Percentiles rank a stretch among this genome's conserved stretches.
These are phyloP conservation scores for Spergularia bocconei DNA, from an alignment of 148 eudicot genomes.

Conservation along the genomic window DNA sequence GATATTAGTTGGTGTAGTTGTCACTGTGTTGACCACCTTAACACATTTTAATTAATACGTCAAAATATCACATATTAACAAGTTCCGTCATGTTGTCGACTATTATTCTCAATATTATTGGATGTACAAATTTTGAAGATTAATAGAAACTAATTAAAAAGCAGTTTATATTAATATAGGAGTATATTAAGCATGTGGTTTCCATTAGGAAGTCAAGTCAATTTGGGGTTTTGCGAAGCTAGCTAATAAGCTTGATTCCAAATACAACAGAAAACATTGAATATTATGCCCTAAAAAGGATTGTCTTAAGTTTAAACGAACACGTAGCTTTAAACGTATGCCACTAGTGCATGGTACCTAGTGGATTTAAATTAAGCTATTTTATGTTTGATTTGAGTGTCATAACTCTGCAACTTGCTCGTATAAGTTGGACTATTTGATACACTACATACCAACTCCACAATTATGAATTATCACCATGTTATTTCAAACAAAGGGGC, in stretches of 20 bases:
- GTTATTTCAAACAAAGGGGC: constrained; percentile 8
- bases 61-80: too few relatives aligned
- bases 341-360: constrained; percentile 12
- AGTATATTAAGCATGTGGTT: constrained; percentile 5
- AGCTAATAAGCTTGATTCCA: constrained; percentile 3
- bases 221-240: constrained; percentile 4
- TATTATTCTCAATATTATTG: neutral
- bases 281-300: neutral
- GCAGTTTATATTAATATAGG: neutral
- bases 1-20: too few relatives aligned
- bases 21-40: too few relatives aligned
- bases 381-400: constrained; percentile 1
- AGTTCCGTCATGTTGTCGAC: too few relatives aligned
- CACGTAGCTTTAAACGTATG: constrained; percentile 13
- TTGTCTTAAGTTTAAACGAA: neutral
- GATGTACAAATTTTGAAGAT: neutral
- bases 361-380: constrained; percentile 1
- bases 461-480: neutral
- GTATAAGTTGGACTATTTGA: constrained; percentile 16
- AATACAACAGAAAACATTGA: neutral
- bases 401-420: constrained; percentile 14
- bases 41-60: too few relatives aligned
- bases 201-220: constrained; percentile 12
- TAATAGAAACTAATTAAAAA: neutral
- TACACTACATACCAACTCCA: constrained; percentile 18